These are phyloP conservation scores for Botrytis deweyae DNA, from an alignment of 2,329 filamentous ascomycete genomes.

Conservation along the genomic window DNA sequence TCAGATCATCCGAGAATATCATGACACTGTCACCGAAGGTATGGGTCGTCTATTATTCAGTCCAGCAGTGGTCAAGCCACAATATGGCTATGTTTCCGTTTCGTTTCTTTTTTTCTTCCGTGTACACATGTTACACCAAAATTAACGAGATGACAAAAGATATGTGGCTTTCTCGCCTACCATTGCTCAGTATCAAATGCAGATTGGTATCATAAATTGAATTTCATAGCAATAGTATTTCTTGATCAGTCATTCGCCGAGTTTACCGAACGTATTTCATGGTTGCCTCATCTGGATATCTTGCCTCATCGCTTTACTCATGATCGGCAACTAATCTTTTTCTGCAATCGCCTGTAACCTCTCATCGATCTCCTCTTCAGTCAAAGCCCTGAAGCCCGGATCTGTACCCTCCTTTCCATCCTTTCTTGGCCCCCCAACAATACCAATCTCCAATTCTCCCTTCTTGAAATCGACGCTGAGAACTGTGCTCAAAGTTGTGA, in stretches of 20 bases:
- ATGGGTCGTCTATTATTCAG: slow-evolving; percentile 21
- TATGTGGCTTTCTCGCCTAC: slow-evolving; percentile 29
- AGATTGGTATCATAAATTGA: slow-evolving; percentile 24
- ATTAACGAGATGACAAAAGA: slow-evolving; percentile 29
- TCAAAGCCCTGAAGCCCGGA: slow-evolving; percentile 79
- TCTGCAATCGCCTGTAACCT: slow-evolving; percentile 96
- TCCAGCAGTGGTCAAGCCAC: slow-evolving; percentile 31
- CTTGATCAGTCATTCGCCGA: slow-evolving; percentile 25
- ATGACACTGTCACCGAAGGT: not conserved
- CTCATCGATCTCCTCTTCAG: slow-evolving; percentile 97
- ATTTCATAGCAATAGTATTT: slow-evolving; percentile 11
- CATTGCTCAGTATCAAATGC: slow-evolving; percentile 30
- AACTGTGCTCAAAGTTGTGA: slow-evolving; percentile 91
- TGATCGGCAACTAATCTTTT: slow-evolving; percentile 71
- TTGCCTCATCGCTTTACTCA: slow-evolving; percentile 21
- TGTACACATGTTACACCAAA: slow-evolving; percentile 15
- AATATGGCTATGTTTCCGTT: slow-evolving; percentile 29
- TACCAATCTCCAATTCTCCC: slow-evolving; percentile 95
- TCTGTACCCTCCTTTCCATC: slow-evolving; percentile 83
- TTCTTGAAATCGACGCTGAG: slow-evolving; percentile 99
- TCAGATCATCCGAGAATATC: not conserved
- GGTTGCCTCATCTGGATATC: slow-evolving; percentile 30
- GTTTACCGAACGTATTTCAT: slow-evolving; percentile 31
- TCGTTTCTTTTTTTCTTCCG: not conserved
- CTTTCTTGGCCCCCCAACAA: slow-evolving; percentile 81